Evolutionary conservation across 2,329 filamentous ascomycete species (phyloP).

Genomic region (Cadophora sp.): DNA sequence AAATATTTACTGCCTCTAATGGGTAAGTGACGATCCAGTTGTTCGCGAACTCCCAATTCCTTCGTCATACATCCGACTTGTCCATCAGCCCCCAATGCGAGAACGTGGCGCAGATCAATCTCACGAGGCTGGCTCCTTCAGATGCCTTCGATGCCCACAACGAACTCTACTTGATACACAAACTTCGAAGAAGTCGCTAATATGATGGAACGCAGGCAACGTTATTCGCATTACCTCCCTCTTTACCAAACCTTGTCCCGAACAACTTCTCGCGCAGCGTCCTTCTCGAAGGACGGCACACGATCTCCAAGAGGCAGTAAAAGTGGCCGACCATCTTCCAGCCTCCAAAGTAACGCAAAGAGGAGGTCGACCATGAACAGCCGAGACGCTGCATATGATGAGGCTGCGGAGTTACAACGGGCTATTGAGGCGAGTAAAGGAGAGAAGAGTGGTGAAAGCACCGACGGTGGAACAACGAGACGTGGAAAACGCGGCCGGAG

Average conservation of each 20-base stretch:
- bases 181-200: conserved; percentile 47
- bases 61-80: conserved; percentile 32
- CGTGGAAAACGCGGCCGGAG: conserved; percentile 85
- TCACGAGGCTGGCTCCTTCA: conserved; percentile 44
- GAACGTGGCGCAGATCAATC: conserved; percentile 45
- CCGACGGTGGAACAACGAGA: conserved; percentile 61
- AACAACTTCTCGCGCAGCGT: conserved; percentile 66
- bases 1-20: conserved; percentile 78
- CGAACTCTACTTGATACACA: conserved; percentile 23
- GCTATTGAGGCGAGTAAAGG: conserved; percentile 96
- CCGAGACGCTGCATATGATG: conserved; percentile 91
- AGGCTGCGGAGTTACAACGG: conserved; percentile 85
- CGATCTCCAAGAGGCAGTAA: conserved; percentile 62
- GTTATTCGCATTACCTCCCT: conserved; percentile 70
- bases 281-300: conserved; percentile 67
- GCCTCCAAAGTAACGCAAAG: conserved; percentile 58
- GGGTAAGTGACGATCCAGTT: conserved; percentile 68
- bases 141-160: conserved; percentile 26
- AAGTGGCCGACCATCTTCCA: conserved; percentile 58
- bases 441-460: conserved; percentile 55
- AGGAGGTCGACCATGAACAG: conserved; percentile 98
- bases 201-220: conserved; percentile 57
- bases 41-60: conserved; percentile 31
- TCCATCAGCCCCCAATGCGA: conserved; percentile 42
- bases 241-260: conserved; percentile 60